A percentile compares a stretch with the other conserved stretches of the same genome.
Evolutionary conservation across 2,329 filamentous ascomycete genomes (phyloP).

Genomic region (Pseudomassariella vexata): DNA sequence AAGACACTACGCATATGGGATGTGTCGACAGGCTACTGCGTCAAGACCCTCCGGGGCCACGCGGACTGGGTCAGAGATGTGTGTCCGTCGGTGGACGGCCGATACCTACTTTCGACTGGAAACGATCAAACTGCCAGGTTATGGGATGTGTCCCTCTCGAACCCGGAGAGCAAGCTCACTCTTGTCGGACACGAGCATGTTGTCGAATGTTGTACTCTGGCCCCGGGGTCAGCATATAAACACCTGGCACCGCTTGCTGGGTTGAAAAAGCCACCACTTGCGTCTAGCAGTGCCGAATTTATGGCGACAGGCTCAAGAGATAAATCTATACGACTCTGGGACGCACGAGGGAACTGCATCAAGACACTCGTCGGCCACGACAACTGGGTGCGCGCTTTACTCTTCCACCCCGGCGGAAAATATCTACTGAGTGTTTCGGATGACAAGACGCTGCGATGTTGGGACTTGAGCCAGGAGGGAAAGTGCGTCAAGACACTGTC

Average conservation of each 20-base stretch:
- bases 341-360: constrained; percentile 75
- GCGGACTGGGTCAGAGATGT: constrained; percentile 90
- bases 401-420: constrained; percentile 89
- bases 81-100: constrained; percentile 73
- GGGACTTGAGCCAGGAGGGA: constrained; percentile 86
- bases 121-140: constrained; percentile 76
- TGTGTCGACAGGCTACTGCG: constrained; percentile 84
- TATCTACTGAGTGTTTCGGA: constrained; percentile 82
- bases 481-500: constrained; percentile 79
- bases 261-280: constrained; percentile 72
- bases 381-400: constrained; percentile 83
- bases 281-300: constrained; percentile 74
- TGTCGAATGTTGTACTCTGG: constrained; percentile 81
- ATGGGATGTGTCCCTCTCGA: constrained; percentile 73
- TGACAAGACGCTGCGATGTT: constrained; percentile 88
- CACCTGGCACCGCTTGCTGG: constrained; percentile 73
- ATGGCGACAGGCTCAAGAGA: constrained; percentile 85
- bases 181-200: constrained; percentile 83
- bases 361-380: constrained; percentile 84
- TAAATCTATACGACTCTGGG: constrained; percentile 88
- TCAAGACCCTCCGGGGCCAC: constrained; percentile 84
- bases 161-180: constrained; percentile 68
- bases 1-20: constrained; percentile 87
- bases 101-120: constrained; percentile 75
- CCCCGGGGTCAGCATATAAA: constrained; percentile 72